Evolutionary conservation across 2,329 filamentous ascomycete species (phyloP), one percentile per base, ranked within the genome.

Genomic region (Xylariaceae sp.): DNA sequence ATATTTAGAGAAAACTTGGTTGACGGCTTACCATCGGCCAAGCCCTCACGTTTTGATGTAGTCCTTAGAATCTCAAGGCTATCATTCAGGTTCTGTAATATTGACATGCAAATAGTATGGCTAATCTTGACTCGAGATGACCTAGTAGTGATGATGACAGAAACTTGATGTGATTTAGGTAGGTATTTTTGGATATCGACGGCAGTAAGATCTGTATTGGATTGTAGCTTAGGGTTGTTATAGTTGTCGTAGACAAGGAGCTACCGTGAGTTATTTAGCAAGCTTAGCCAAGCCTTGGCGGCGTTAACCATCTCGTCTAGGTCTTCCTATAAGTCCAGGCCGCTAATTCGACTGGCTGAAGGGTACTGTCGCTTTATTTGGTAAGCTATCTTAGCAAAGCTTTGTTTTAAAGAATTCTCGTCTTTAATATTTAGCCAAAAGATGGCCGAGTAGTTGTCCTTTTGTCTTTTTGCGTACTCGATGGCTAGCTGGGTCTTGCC

Each of bases 201-300:
- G 41, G 57, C 59, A 3, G 43, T 21, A 53, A 53, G 6, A 11
- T 70, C 55, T 4, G 39, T 32, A 37, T 49, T 39, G 23, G 43
- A 43, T 23, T 55, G 24, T 15, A 69, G 39, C 35, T 66, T 67
- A 3, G 71, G 73, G 33, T 74, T 69, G 52, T 78, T 70, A 47
- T 74, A 74, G 43, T 77, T 77, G 47, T 77, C 71, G 44, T 67
- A 77, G 10, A 76, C 53, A 3, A 75, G 13, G 6, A 78, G 64
- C 74, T 71, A 78, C 2, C 55, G 54, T 11, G 58, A 64, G 45
- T 77, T 78, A 3, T 56, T 37, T 15, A 43, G 58, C 2, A 67
- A 41, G 36, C 66, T 59, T 4, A 79, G 62, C 75, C 72, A 77
- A 6, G 39, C 40, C 43, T 71, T 75, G 20, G 77, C 71, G 23